These are phyloP conservation scores for Candida ponderosae DNA, from an alignment of 805 yeast genomes.

Conservation along the genomic window DNA sequence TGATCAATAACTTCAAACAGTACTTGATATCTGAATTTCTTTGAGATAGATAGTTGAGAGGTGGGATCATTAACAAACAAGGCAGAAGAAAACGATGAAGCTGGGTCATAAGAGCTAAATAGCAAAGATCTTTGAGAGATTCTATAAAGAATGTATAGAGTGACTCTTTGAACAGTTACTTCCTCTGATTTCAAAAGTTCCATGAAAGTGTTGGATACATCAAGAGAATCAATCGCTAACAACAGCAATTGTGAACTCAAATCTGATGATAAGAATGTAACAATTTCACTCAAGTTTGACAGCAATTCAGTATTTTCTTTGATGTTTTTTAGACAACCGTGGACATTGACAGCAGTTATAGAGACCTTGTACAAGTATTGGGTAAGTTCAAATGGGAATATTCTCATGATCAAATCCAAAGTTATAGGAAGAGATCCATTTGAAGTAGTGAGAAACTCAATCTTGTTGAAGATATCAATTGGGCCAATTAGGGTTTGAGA, in stretches of 20 bases:
- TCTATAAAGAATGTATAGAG: too few relatives aligned
- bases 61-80: not conserved
- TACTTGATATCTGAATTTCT: slow-evolving; percentile 13
- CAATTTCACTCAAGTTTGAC: slow-evolving; percentile 1
- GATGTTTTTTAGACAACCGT: slow-evolving; percentile 2
- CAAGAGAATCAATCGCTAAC: slow-evolving; percentile 5
- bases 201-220: slow-evolving; percentile 3
- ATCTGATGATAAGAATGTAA: slow-evolving; percentile 4
- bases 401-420: slow-evolving; percentile 5
- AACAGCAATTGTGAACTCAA: slow-evolving; percentile 7
- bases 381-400: slow-evolving; percentile 11
- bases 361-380: slow-evolving; percentile 7
- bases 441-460: not conserved
- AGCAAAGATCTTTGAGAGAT: not conserved
- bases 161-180: not conserved
- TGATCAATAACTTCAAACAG: slow-evolving; percentile 19
- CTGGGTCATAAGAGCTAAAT: too few relatives aligned
- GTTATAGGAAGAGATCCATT: slow-evolving; percentile 1
- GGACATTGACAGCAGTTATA: slow-evolving; percentile 2
- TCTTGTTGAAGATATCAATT: slow-evolving; percentile 11
- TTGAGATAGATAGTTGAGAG: not conserved
- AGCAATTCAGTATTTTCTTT: not conserved
- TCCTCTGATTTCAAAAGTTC: slow-evolving; percentile 2
- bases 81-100: not conserved
- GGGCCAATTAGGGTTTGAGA: slow-evolving; percentile 13